A percentile compares a stretch with the other conserved stretches of the same genome.
Evolutionary conservation across 345 rosid species (phyloP).

Genomic region (Erodium maritimum): DNA sequence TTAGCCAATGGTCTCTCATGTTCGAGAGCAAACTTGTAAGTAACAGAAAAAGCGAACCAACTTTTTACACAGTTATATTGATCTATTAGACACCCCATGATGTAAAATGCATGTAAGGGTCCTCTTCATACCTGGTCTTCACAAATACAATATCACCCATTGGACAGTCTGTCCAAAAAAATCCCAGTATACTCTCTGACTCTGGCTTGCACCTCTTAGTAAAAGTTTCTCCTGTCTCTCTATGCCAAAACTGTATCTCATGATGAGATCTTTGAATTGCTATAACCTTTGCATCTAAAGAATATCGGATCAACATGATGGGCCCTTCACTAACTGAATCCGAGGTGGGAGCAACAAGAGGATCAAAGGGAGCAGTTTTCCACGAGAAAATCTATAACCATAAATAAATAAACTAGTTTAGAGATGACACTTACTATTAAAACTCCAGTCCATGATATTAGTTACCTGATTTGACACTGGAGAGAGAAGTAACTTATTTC

Average conservation of each 20-base stretch:
- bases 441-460: neutral
- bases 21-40: neutral
- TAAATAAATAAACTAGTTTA: constrained; percentile 7
- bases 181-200: constrained; percentile 77
- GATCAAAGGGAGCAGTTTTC: constrained; percentile 64
- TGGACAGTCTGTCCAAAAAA: constrained; percentile 95
- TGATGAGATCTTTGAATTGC: constrained; percentile 70
- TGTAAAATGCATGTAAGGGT: constrained; percentile 2
- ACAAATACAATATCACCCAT: constrained; percentile 69
- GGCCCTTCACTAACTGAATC: constrained; percentile 82
- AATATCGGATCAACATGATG: constrained; percentile 56
- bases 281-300: constrained; percentile 65
- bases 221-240: constrained; percentile 62
- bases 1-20: neutral
- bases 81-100: neutral
- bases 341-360: constrained; percentile 42
- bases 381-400: constrained; percentile 60
- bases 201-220: constrained; percentile 55
- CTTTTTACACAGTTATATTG: neutral
- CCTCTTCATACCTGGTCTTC: constrained; percentile 63
- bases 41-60: too few relatives aligned
- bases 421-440: constrained; percentile 5
- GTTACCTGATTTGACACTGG: constrained; percentile 57
- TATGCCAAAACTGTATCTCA: constrained; percentile 62
- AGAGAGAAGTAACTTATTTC: constrained; percentile 56